Percentiles rank a stretch among this genome's conserved stretches.
Conservation (phyloP, 2,329 filamentous ascomycete genomes). For the Stemphylium beticola region DNA sequence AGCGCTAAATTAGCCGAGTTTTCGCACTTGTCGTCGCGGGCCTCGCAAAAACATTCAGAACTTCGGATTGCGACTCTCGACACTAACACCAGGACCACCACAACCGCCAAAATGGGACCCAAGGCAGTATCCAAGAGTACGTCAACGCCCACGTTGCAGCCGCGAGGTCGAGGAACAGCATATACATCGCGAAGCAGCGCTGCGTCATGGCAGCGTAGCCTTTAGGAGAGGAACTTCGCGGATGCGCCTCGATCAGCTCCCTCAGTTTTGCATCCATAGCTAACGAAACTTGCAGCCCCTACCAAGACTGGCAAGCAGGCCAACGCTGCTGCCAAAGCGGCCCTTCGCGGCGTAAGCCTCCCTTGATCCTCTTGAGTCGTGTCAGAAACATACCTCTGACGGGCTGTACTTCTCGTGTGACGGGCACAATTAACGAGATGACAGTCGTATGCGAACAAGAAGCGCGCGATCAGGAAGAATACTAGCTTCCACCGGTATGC, state of each 20-base stretch:
- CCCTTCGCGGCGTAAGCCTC: conserved; percentile 85
- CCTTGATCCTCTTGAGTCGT: conserved; percentile 52
- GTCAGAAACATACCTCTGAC: conserved; percentile 60
- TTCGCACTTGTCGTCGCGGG: conserved; percentile 17
- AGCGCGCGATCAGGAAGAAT: conserved; percentile 86
- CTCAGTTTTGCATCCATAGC: conserved; percentile 19
- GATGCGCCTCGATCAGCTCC: conserved; percentile 30
- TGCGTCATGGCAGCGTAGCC: conserved; percentile 12
- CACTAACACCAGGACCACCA: conserved; percentile 44
- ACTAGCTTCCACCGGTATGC: conserved; percentile 86
- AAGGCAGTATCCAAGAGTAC: conserved; percentile 49
- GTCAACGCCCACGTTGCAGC: conserved; percentile 19
- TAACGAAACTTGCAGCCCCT: conserved; percentile 50
- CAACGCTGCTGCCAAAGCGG: conserved; percentile 91
- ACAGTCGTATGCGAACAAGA: conserved; percentile 79
- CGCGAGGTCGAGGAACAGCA: conserved; percentile 16
- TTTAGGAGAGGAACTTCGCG: conserved; percentile 24
- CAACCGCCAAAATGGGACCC: conserved; percentile 49
- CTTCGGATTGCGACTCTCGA: conserved; percentile 34
- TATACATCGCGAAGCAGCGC: conserved; percentile 12
- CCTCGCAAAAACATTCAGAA: conserved; percentile 19
- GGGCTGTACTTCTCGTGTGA: conserved; percentile 54
- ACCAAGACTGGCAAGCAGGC: conserved; percentile 78
- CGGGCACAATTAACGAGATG: conserved; percentile 49
- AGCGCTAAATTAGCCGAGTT: conserved; percentile 22